Percentiles rank a stretch among this genome's conserved stretches.
These are phyloP conservation scores for Tilletiaria anomala DNA, from an alignment of 1,284 basidiomycete genomes.

Conservation along the genomic window DNA sequence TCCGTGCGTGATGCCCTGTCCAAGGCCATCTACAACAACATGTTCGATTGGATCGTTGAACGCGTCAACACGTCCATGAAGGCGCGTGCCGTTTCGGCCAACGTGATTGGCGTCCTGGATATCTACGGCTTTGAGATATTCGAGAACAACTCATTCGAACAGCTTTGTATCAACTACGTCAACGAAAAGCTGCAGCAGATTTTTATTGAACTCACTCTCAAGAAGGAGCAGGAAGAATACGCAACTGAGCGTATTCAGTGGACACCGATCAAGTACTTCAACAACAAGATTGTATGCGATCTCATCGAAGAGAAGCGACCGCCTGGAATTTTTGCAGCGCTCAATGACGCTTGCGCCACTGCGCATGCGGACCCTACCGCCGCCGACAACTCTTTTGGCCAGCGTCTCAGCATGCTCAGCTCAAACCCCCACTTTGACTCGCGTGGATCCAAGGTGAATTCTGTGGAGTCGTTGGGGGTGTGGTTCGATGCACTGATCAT, in stretches of 20 bases:
- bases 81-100: conserved; percentile 48
- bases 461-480: background rate
- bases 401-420: conserved; percentile 55
- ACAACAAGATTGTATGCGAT: conserved; percentile 70
- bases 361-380: conserved; percentile 93
- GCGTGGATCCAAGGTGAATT: conserved; percentile 37
- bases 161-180: conserved; percentile 99
- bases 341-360: conserved; percentile 96
- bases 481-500: background rate
- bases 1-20: conserved; percentile 81
- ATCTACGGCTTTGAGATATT: conserved; percentile 89
- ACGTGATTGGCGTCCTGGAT: conserved; percentile 90
- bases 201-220: conserved; percentile 95
- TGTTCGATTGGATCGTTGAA: conserved; percentile 99
- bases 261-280: conserved; percentile 68
- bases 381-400: conserved; percentile 92
- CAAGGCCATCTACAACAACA: conserved; percentile 95
- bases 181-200: conserved; percentile 95
- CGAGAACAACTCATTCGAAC: conserved; percentile 95
- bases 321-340: conserved; percentile 89
- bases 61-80: conserved; percentile 95
- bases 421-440: conserved; percentile 57
- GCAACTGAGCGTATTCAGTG: conserved; percentile 96
- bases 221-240: conserved; percentile 99
- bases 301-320: conserved; percentile 91